Evolutionary conservation across 352 stramenopile species (phyloP).

Genomic region (Lagenidium giganteum): DNA sequence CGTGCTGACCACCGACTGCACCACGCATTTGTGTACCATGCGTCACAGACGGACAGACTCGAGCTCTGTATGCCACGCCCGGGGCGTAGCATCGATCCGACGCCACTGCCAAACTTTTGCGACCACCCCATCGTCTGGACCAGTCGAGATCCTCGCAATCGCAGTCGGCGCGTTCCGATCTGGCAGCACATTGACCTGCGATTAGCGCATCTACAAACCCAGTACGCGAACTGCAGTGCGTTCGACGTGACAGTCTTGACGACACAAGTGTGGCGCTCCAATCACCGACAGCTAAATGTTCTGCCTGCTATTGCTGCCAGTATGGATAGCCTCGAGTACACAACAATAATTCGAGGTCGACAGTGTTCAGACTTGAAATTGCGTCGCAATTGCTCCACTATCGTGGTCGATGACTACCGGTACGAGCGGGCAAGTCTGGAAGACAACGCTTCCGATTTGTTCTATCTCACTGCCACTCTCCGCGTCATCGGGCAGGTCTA

Average conservation of each 20-base stretch:
- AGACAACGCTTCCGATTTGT: constrained; percentile 4
- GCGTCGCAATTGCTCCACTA: constrained; percentile 8
- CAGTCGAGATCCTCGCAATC: no score
- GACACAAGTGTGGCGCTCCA: no score
- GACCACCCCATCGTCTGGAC: no score
- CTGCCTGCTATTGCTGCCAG: constrained; percentile 8
- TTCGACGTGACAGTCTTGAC: constrained; percentile 11
- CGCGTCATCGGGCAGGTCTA: constrained; percentile 10
- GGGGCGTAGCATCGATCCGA: no score
- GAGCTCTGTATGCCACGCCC: no score
- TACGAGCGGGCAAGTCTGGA: constrained; percentile 13
- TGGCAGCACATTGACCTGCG: constrained; percentile 7
- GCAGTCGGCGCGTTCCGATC: background rate
- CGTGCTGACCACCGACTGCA: constrained; percentile 3
- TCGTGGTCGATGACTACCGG: constrained; percentile 19
- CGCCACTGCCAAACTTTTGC: no score
- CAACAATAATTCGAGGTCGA: constrained; percentile 7
- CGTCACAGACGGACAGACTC: no score
- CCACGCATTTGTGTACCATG: no score
- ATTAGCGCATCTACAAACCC: background rate
- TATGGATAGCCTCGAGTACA: constrained; percentile 13
- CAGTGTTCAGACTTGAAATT: constrained; percentile 4
- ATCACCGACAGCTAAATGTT: no score
- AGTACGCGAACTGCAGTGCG: constrained; percentile 4
- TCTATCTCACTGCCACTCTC: background rate